Percentiles rank a stretch among this genome's conserved stretches.
Evolutionary conservation across 176 grass and related monocot species (phyloP).

Genomic region (Ensete ventricosum): DNA sequence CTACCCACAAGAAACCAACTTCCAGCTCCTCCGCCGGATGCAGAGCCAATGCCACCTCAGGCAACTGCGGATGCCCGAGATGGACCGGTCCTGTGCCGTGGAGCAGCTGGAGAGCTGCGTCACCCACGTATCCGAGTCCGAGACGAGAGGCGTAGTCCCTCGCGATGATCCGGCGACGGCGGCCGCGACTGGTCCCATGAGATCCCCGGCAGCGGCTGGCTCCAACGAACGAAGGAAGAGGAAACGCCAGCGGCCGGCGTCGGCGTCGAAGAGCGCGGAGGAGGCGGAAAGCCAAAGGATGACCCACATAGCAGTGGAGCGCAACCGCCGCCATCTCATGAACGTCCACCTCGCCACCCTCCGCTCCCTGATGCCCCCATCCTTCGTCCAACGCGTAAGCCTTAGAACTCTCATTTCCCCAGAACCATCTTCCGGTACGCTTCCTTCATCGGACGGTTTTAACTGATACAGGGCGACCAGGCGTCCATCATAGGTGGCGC

Average conservation of each 20-base stretch:
- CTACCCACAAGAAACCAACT: conserved; percentile 12
- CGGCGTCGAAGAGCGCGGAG: conserved; percentile 57
- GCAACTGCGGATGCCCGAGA: neutral
- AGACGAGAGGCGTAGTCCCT: neutral
- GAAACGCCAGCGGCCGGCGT: conserved; percentile 25
- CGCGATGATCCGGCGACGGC: neutral
- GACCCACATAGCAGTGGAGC: conserved; percentile 90
- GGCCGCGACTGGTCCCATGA: neutral
- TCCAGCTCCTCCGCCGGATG: conserved; percentile 14
- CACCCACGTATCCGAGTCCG: conserved; percentile 28
- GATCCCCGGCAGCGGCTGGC: neutral
- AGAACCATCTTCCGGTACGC: neutral
- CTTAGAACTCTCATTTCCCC: neutral
- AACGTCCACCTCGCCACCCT: conserved; percentile 82
- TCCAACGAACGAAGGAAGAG: conserved; percentile 30
- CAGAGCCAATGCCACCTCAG: neutral
- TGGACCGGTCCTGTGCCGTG: conserved; percentile 18
- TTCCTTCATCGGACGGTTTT: neutral
- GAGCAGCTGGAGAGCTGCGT: conserved; percentile 87
- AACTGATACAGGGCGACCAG: conserved; percentile 63
- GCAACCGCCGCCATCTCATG: conserved; percentile 95
- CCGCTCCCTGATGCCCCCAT: conserved; percentile 65
- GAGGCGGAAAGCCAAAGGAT: conserved; percentile 88
- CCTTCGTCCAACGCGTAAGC: conserved; percentile 65
- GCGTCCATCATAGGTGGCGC: conserved; percentile 82